Percentiles rank a stretch among this genome's conserved stretches.
phyloP scores from a whole-genome alignment of 177 flowering plant species.

The Tripterygium wilfordii region DNA sequence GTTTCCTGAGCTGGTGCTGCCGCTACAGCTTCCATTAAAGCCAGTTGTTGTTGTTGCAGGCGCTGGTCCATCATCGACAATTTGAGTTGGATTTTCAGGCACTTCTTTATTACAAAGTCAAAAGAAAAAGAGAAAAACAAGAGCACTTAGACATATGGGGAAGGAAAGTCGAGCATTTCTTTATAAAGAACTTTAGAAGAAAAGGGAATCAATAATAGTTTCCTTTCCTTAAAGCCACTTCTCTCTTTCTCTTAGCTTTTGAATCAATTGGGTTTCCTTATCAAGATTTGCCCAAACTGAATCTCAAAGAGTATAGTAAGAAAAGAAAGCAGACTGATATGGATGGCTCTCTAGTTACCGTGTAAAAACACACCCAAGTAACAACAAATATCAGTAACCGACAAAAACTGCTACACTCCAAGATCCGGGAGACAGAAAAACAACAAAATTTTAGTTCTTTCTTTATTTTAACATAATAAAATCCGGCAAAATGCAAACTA shows the following conservation, averaged over 20 bases:
- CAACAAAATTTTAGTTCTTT: constrained; percentile 17
- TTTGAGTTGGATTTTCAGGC: constrained; percentile 24
- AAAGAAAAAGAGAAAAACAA: constrained; percentile 2
- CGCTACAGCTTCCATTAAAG: constrained; percentile 33
- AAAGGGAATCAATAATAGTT: constrained; percentile 22
- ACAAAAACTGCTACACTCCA: constrained; percentile 53
- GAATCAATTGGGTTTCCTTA: constrained; percentile 15
- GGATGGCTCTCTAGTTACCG: no score
- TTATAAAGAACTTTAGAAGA: constrained; percentile 10
- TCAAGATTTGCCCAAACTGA: constrained; percentile 9
- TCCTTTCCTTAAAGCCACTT: constrained; percentile 21
- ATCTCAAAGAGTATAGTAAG: constrained; percentile 2
- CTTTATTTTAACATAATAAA: constrained; percentile 4
- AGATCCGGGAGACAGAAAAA: constrained; percentile 17
- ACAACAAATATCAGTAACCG: constrained; percentile 34
- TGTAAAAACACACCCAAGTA: no score
- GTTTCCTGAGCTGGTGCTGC: constrained; percentile 31
- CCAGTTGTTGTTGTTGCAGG: constrained; percentile 7
- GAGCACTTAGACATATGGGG: constrained; percentile 8
- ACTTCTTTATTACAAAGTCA: constrained; percentile 17
- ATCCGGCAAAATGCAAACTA: constrained; percentile 23
- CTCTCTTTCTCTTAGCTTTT: constrained; percentile 17
- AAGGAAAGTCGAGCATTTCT: constrained; percentile 9
- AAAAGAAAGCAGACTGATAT: no score
- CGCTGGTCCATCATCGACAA: constrained; percentile 26